A percentile compares a stretch with the other conserved stretches of the same genome.
These are phyloP conservation scores for Penicillium sp. DNA, from an alignment of 2,329 filamentous ascomycete species.

Conservation along the genomic window DNA sequence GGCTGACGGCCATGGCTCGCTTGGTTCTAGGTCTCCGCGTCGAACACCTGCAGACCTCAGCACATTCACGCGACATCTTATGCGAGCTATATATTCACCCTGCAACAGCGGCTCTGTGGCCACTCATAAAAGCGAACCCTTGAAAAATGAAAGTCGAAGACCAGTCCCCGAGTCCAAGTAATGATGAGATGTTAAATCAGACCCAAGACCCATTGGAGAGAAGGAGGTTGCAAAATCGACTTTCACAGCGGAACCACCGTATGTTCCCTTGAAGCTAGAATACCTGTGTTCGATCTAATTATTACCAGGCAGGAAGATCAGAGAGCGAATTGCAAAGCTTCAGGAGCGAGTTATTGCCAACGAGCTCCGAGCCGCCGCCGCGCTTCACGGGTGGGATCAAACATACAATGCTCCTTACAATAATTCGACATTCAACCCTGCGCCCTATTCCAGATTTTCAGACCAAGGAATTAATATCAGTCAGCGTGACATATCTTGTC, in stretches of 20 bases:
- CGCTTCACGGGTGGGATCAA: slow-evolving; percentile 32
- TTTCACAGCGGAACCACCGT: slow-evolving; percentile 39
- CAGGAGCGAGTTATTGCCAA: slow-evolving; percentile 39
- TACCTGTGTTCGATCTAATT: background rate
- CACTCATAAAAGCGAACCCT: background rate
- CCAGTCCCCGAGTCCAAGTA: slow-evolving; percentile 10
- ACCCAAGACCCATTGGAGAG: slow-evolving; percentile 36
- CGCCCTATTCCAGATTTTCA: slow-evolving; percentile 1
- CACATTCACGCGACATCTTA: background rate
- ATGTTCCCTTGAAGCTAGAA: background rate
- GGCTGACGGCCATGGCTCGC: slow-evolving; percentile 1
- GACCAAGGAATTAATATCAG: slow-evolving; percentile 5
- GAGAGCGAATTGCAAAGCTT: slow-evolving; percentile 37
- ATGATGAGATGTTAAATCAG: slow-evolving; percentile 10
- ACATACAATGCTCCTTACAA: slow-evolving; percentile 16
- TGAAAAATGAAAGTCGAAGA: background rate
- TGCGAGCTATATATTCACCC: background rate
- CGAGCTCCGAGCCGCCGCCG: slow-evolving; percentile 33
- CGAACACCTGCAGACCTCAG: background rate
- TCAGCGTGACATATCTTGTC: background rate
- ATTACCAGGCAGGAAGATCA: slow-evolving; percentile 32
- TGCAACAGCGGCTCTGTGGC: no score
- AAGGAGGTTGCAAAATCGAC: slow-evolving; percentile 33
- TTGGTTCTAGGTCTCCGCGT: background rate
- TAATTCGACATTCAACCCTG: slow-evolving; percentile 4